phyloP scores from a whole-genome alignment of 257 asterid species.

The Nicotiana tomentosiformis region DNA sequence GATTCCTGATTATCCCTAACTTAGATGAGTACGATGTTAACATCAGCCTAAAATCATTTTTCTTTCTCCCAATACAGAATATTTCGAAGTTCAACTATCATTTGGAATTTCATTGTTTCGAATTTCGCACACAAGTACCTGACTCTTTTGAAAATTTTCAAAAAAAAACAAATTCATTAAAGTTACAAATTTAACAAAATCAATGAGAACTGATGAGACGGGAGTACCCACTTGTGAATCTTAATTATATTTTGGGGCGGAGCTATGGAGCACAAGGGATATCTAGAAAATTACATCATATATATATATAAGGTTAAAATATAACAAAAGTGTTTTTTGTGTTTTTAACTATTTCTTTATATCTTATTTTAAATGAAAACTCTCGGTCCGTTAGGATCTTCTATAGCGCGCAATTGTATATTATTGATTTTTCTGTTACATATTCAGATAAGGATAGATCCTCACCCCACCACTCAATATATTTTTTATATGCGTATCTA shows the following conservation, averaged over 20 bases:
- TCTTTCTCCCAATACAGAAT: neutral
- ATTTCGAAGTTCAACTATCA: neutral
- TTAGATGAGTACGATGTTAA: constrained; percentile 1
- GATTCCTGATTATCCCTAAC: neutral
- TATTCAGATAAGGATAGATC: no score
- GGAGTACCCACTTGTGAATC: neutral
- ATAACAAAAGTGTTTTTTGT: no score
- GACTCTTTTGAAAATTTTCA: neutral
- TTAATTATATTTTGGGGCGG: no score
- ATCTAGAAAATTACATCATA: no score
- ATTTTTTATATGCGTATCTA: neutral
- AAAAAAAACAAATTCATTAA: neutral
- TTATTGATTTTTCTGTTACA: neutral
- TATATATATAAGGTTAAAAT: no score
- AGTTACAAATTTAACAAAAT: neutral
- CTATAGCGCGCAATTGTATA: neutral
- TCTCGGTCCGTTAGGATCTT: neutral
- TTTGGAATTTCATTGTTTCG: neutral
- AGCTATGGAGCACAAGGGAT: no score
- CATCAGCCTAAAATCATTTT: neutral
- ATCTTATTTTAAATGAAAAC: no score
- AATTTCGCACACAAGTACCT: neutral
- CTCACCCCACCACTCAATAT: neutral
- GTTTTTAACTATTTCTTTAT: no score
- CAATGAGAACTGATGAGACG: neutral